These are phyloP conservation scores for Prunus campanulata DNA, from an alignment of 306 rosid species.

Conservation along the genomic window DNA sequence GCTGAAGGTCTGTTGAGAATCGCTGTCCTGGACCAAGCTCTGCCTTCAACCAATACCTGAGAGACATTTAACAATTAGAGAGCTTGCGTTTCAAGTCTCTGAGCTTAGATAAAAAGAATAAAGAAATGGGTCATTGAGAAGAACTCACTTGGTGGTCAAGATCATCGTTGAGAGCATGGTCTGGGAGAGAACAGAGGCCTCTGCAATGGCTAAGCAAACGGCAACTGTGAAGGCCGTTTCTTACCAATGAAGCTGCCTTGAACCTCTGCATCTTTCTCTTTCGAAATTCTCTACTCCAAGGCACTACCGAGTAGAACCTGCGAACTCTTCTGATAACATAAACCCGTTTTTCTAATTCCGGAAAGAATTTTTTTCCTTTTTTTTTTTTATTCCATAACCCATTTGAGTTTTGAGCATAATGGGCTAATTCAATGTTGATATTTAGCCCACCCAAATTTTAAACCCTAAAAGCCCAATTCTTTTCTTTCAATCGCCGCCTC, in stretches of 20 bases:
- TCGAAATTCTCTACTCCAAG: background rate
- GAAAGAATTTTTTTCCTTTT: too few species aligned
- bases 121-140: slow-evolving; percentile 5
- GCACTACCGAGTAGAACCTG: background rate
- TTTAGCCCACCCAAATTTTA: too few species aligned
- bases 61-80: background rate
- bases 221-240: slow-evolving; percentile 23
- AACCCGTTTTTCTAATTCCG: too few species aligned
- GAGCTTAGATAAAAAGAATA: background rate
- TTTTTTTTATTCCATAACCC: background rate
- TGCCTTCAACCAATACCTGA: slow-evolving; percentile 54
- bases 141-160: slow-evolving; percentile 39
- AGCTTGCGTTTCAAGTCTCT: background rate
- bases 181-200: slow-evolving; percentile 37
- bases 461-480: too few species aligned
- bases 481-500: too few species aligned
- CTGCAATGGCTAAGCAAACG: slow-evolving; percentile 21
- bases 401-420: too few species aligned
- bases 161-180: slow-evolving; percentile 19
- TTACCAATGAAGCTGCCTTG: slow-evolving; percentile 28
- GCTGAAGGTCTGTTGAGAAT: slow-evolving; percentile 60
- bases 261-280: slow-evolving; percentile 28
- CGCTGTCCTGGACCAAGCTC: slow-evolving; percentile 54
- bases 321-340: too few species aligned
- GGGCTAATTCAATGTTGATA: too few species aligned